Evolutionary conservation across 257 asterid genomes (phyloP), one percentile per base, ranked within the genome.

Genomic region (Cordia subcordata): DNA sequence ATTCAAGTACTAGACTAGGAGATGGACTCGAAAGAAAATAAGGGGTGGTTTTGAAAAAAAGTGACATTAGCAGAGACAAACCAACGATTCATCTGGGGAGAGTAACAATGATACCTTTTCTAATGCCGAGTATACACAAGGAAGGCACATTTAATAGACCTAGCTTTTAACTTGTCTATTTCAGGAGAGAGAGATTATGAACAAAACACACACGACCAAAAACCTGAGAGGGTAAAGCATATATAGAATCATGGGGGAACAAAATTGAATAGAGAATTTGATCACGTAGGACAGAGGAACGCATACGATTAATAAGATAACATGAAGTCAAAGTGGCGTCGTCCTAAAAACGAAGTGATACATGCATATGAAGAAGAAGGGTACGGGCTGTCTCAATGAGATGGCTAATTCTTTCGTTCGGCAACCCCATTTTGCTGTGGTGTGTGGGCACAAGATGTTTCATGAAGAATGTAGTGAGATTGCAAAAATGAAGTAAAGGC

Each of bases 141-240:
- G n/a, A n/a, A n/a, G n/a, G n/a, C n/a, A n/a, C n/a, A n/a, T n/a
- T n/a, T n/a, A n/a, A n/a, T n/a, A n/a, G n/a, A n/a, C n/a, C n/a
- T n/a, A n/a, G n/a, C n/a, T n/a, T n/a, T n/a, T n/a, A n/a, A n/a
- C n/a, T n/a, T n/a, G n/a, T n/a, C n/a, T n/a, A n/a, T n/a, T n/a
- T n/a, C n/a, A n/a, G n/a, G n/a, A n/a, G n/a, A n/a, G n/a, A n/a
- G n/a, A n/a, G n/a, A 27, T 55, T 13, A 55, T 64, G 63, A 11
- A 57, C 50, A 65, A 56, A 65, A 45, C 50, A 18, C 0, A 10
- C n/a, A 15, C 22, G 37, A 8, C 51, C 60, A 49, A 66, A 66
- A 8, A 50, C 49, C 10, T 11, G 0, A 19, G 35, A 53, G 11
- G 70, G 16, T 27, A 49, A 27, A 5, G 12, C 32, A 18, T 13